These are phyloP conservation scores for Claviceps capensis DNA, from an alignment of 2,329 filamentous ascomycete species.

Conservation along the genomic window DNA sequence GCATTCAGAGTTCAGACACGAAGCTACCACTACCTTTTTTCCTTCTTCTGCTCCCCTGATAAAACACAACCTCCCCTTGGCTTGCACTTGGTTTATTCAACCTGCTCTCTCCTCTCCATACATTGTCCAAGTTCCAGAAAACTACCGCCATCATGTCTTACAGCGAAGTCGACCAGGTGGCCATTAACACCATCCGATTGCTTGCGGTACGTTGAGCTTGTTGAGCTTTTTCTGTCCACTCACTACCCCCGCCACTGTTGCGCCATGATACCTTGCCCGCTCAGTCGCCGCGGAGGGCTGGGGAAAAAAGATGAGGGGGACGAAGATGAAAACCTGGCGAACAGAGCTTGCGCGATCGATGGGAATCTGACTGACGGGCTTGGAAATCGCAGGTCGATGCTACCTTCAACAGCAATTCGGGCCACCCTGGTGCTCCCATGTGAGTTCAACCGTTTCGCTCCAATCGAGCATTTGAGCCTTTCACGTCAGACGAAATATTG, in stretches of 20 bases:
- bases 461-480: neutral
- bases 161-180: conserved; percentile 73
- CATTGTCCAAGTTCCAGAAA: conserved; percentile 8
- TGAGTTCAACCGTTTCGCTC: conserved; percentile 23
- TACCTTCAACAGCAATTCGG: conserved; percentile 88
- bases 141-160: conserved; percentile 61
- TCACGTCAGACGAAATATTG: neutral
- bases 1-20: conserved; percentile 1
- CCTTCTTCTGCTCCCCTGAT: conserved; percentile 14
- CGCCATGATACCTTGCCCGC: conserved; percentile 10
- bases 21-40: conserved; percentile 2
- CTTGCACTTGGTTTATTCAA: conserved; percentile 10
- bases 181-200: conserved; percentile 95
- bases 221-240: conserved; percentile 19
- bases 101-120: conserved; percentile 8
- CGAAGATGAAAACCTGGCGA: neutral
- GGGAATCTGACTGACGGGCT: neutral
- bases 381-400: conserved; percentile 68
- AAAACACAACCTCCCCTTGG: conserved; percentile 13
- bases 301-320: neutral
- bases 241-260: conserved; percentile 13
- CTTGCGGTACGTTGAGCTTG: conserved; percentile 67
- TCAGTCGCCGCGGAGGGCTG: neutral
- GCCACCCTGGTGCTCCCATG: conserved; percentile 98
- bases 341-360: conserved; percentile 2